Evolutionary conservation across 2,329 filamentous ascomycete species (phyloP), one percentile per base, ranked within the genome.

Genomic region (Hymenoscyphus occultus): DNA sequence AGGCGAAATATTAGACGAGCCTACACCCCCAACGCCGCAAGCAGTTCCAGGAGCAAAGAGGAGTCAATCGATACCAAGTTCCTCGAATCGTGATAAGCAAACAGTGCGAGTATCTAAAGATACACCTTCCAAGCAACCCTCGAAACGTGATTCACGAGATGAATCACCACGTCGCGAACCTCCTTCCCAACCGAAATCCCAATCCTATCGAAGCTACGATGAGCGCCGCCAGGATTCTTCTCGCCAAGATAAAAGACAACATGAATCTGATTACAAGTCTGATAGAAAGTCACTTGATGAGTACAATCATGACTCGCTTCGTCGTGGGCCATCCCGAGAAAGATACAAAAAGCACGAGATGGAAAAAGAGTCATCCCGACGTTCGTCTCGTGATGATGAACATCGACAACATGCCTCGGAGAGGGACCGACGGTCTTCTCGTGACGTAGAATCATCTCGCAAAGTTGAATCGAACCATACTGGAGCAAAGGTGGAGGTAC

Each of bases 1-100:
- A 35, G 74, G 74, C n/a, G 74, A 76, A 64, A 75, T 76, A 65
- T 32, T 74, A 51, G 74, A 76, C 69, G 72, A 74, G 51, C 60
- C 64, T 58, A 62, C 64, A 42, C 63, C 67, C 9, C 63, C 66
- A 61, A 61, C 68, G 42, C 63, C 64, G n/a, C 67, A 70, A 32
- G 60, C 66, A 62, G 45, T 19, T 51, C n/a, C 9, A 19, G n/a
- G 19, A n/a, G 45, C n/a, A 19, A 73, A 68, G 57, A 67, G 70
- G 51, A 61, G 57, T 62, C 62, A 69, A 51, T 45, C 61, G 19
- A 62, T 62, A 32, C 57, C 56, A 51, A 70, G 66, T 32, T 13
- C 51, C 19, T 57, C 45, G 59, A 70, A 66, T 56, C n/a, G 57
- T 61, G 64, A 67, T 61, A 68, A 69, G 31, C 56, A 60, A 19